Base-by-base conservation (phyloP, 176 grass and related monocot species). In the Lolium multiflorum region DNA sequence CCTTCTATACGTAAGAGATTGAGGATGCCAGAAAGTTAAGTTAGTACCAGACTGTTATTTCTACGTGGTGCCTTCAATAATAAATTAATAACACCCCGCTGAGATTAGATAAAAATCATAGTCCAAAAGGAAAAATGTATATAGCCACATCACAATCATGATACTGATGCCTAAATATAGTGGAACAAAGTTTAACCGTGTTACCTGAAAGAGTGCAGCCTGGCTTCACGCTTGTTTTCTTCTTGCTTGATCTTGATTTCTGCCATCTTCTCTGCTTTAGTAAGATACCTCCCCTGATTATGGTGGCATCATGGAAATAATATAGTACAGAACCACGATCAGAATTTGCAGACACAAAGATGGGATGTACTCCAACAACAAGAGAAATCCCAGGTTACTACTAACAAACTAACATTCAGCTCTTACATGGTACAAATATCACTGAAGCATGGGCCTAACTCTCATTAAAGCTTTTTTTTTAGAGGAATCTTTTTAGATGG, bases 151-250 rank as follows among this genome's bases (percentile, higher is more conserved):
- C 63, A 60, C 35, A 75, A 75, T 49, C 17, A 20, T 24, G 58
- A 54, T 13, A 80, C 6, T 72, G 13, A 62, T 77, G 35, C 47
- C n/a, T 77, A 81, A 64, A 38, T 83, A 83, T 24, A 60, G 5
- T 74, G 3, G 25, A 48, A 31, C 2, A 35, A 51, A 77, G 47
- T 75, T 46, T 77, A 67, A 80, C 5, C 48, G 52, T 6, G 44
- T 59, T 85, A 95, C 96, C 92, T 87, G 52, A 94, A 98, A 20
- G 96, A 98, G 82, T 98, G 93, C 71, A 98, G 84, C 79, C 82
- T 94, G 26, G 91, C 88, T 84, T 92, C 86, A 55, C 68, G 86
- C 72, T 98, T 98, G 82, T 98, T 88, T 77, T 95, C 93, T 16
- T 94, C 96, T 85, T 98, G 96, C 57, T 92, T 95, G 76, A 76